A percentile compares a stretch with the other conserved stretches of the same genome.
phyloP scores from a whole-genome alignment of 306 rosid species.

The Glycyrrhiza uralensis region DNA sequence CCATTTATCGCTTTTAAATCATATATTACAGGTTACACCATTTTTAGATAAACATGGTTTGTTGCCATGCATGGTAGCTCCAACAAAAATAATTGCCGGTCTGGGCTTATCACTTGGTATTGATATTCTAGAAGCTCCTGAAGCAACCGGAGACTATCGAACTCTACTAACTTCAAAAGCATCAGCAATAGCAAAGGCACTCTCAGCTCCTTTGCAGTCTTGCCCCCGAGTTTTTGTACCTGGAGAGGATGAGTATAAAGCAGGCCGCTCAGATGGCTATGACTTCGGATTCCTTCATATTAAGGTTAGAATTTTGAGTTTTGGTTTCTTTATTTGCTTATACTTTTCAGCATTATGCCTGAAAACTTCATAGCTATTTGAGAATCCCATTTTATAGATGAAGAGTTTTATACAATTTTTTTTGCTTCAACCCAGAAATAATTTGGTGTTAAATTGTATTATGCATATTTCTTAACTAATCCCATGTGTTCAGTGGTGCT shows the following conservation, averaged over 20 bases:
- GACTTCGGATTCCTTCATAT: slow-evolving; percentile 97
- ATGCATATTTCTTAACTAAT: background rate
- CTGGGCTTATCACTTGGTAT: slow-evolving; percentile 89
- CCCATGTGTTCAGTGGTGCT: background rate
- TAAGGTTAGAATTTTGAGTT: slow-evolving; percentile 49
- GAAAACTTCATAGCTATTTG: background rate
- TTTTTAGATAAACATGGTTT: slow-evolving; percentile 71
- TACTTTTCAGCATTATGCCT: slow-evolving; percentile 7
- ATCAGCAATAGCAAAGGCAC: slow-evolving; percentile 79
- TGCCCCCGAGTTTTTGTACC: slow-evolving; percentile 80
- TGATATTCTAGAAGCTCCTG: slow-evolving; percentile 94
- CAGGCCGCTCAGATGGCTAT: slow-evolving; percentile 86
- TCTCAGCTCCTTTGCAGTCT: slow-evolving; percentile 71
- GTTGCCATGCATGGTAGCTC: slow-evolving; percentile 97
- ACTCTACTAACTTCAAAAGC: slow-evolving; percentile 86
- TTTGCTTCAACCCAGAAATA: background rate
- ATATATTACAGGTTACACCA: slow-evolving; percentile 67
- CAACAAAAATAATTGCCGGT: slow-evolving; percentile 95
- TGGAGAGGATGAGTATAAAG: slow-evolving; percentile 78
- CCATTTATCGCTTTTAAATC: background rate
- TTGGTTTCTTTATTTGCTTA: slow-evolving; percentile 6
- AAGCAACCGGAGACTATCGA: slow-evolving; percentile 95
- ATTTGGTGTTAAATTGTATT: background rate
- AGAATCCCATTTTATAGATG: background rate
- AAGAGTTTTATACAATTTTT: background rate